Conservation (phyloP, 768 basidiomycete genomes). For the Auricularia sp. region DNA sequence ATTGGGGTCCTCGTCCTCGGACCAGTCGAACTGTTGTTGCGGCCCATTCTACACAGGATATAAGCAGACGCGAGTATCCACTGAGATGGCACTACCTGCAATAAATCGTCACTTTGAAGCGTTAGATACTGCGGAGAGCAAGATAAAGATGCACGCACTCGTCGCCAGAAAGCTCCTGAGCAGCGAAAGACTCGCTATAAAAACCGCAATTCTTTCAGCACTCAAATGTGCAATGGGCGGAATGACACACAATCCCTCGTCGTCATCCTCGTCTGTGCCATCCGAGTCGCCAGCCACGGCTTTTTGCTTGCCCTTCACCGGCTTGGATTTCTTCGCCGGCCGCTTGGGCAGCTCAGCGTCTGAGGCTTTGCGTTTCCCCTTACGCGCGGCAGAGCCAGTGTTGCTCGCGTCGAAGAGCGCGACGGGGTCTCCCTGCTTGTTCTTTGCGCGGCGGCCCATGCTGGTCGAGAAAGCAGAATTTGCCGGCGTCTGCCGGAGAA, state of each 20-base stretch:
- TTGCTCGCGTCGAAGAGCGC: conserved; percentile 35
- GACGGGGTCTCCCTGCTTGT: conserved; percentile 67
- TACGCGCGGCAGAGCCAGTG: conserved; percentile 26
- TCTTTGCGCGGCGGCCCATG: conserved; percentile 81
- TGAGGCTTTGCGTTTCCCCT: conserved; percentile 66
- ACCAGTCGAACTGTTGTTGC: conserved; percentile 15
- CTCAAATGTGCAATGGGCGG: conserved; percentile 9
- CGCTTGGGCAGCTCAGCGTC: conserved; percentile 24
- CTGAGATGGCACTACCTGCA: conserved; percentile 21
- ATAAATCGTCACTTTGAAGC: conserved; percentile 40
- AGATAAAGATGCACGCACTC: conserved; percentile 22
- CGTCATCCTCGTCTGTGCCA: conserved; percentile 14
- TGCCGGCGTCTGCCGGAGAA: no score
- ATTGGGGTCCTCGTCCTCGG: conserved; percentile 24
- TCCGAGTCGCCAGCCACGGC: conserved; percentile 17
- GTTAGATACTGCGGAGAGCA: not conserved
- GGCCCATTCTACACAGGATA: conserved; percentile 1
- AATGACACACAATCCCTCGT: conserved; percentile 4
- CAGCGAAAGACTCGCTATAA: no score
- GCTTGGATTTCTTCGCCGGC: conserved; percentile 40
- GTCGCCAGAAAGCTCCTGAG: conserved; percentile 41
- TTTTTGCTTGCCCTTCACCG: conserved; percentile 20
- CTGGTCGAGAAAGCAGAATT: not conserved
- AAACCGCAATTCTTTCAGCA: conserved; percentile 32
- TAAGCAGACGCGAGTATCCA: not conserved